These are phyloP conservation scores for Lactarius quietus DNA, from an alignment of 768 basidiomycete genomes.

Conservation along the genomic window DNA sequence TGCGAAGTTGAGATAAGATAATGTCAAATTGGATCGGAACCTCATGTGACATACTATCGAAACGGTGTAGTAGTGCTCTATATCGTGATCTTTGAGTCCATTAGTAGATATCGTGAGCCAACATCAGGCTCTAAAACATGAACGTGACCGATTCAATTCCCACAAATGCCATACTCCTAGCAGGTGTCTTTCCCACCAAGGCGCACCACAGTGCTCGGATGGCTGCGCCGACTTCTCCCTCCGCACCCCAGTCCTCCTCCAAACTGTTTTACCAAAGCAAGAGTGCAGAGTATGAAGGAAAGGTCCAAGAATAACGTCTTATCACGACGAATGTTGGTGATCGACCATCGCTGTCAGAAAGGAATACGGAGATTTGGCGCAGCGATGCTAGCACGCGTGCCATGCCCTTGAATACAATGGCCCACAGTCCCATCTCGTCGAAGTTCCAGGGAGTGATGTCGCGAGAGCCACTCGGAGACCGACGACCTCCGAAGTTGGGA, in stretches of 20 bases:
- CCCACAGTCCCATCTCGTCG: constrained; percentile 80
- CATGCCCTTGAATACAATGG: constrained; percentile 63
- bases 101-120: constrained; percentile 2
- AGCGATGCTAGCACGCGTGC: constrained; percentile 48
- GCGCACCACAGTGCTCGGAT: constrained; percentile 68
- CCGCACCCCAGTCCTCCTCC: constrained; percentile 67
- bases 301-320: constrained; percentile 75
- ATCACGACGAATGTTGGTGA: constrained; percentile 67
- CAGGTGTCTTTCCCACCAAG: constrained; percentile 51
- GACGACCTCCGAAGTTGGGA: too few species aligned
- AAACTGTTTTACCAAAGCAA: constrained; percentile 57
- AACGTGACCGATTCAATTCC: constrained; percentile 32
- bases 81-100: neutral
- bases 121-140: neutral
- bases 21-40: neutral
- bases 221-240: constrained; percentile 65
- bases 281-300: constrained; percentile 63
- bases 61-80: neutral
- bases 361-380: constrained; percentile 51
- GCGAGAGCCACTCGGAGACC: constrained; percentile 23
- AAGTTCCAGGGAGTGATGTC: constrained; percentile 19
- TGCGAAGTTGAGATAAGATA: neutral
- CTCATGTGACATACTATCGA: neutral
- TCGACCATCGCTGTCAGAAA: constrained; percentile 54
- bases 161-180: constrained; percentile 47